Percentiles rank a stretch among this genome's conserved stretches.
These are phyloP conservation scores for Fragilaria radians DNA, from an alignment of 108 stramenopile species.

Conservation along the genomic window DNA sequence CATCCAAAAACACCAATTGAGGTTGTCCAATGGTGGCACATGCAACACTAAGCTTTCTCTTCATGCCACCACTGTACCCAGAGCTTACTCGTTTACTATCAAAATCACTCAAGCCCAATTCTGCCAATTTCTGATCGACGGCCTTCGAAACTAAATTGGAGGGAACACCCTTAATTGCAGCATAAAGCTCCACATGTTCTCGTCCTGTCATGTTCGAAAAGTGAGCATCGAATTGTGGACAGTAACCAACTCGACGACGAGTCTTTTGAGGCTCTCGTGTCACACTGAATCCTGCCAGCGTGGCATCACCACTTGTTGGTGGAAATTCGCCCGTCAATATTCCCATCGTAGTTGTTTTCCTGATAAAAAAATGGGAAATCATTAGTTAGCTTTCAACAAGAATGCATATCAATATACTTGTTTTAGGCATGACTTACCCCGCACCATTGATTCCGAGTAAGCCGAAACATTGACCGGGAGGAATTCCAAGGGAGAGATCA, in stretches of 20 bases:
- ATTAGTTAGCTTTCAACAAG: too few species aligned
- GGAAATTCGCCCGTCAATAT: slow-evolving; percentile 95
- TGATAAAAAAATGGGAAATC: slow-evolving; percentile 48
- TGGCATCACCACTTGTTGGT: slow-evolving; percentile 86
- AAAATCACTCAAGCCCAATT: slow-evolving; percentile 71
- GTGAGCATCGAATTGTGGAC: slow-evolving; percentile 98
- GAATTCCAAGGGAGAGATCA: slow-evolving; percentile 80
- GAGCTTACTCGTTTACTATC: slow-evolving; percentile 56
- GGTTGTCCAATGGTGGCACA: slow-evolving; percentile 40
- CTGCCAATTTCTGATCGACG: slow-evolving; percentile 51
- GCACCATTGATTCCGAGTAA: slow-evolving; percentile 56
- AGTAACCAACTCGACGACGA: slow-evolving; percentile 81
- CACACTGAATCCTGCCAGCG: slow-evolving; percentile 73
- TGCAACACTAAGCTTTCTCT: slow-evolving; percentile 63
- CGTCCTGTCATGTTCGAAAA: slow-evolving; percentile 92
- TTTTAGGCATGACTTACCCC: not conserved
- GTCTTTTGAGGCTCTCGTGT: slow-evolving; percentile 75
- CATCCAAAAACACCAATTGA: slow-evolving; percentile 46
- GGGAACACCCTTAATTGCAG: slow-evolving; percentile 84
- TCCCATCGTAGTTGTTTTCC: slow-evolving; percentile 81
- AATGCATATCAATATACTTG: too few species aligned
- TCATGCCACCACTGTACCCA: slow-evolving; percentile 79
- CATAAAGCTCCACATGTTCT: slow-evolving; percentile 96
- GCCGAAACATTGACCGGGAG: slow-evolving; percentile 85
- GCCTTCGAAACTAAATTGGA: slow-evolving; percentile 32